A percentile compares a stretch with the other conserved stretches of the same genome.
Conservation (phyloP, 2,329 filamentous ascomycete species). For the Epichloe gansuensis region DNA sequence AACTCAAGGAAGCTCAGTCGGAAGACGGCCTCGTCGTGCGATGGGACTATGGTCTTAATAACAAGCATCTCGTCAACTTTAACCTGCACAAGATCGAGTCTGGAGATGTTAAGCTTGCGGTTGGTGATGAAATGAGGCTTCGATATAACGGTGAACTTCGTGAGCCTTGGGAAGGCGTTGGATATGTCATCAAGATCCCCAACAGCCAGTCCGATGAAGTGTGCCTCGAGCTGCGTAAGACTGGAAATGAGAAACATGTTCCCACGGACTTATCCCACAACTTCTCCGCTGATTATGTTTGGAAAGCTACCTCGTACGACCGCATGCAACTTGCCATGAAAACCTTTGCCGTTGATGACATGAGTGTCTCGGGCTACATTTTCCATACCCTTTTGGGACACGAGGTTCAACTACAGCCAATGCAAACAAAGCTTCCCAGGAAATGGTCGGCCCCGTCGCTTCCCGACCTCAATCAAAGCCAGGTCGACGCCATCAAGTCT, state of each 20-base stretch:
- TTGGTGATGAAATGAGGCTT: conserved; percentile 95
- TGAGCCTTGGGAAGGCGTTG: conserved; percentile 89
- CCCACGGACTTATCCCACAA: conserved; percentile 95
- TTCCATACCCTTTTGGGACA: conserved; percentile 95
- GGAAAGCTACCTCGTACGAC: conserved; percentile 98
- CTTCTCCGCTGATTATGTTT: conserved; percentile 97
- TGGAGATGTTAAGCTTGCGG: conserved; percentile 92
- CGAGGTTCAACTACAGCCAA: conserved; percentile 83
- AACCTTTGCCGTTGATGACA: conserved; percentile 93
- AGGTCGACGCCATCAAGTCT: conserved; percentile 91
- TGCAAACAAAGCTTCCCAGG: conserved; percentile 91
- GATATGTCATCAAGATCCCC: conserved; percentile 98
- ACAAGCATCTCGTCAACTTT: conserved; percentile 93
- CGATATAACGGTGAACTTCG: conserved; percentile 93
- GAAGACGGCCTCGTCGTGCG: conserved; percentile 90
- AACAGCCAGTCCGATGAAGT: conserved; percentile 99
- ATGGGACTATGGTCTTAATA: conserved; percentile 92
- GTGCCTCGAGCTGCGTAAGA: conserved; percentile 83
- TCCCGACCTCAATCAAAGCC: conserved; percentile 87
- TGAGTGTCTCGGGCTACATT: conserved; percentile 97
- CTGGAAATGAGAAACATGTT: conserved; percentile 89
- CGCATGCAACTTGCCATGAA: conserved; percentile 99
- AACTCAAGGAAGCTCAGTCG: conserved; percentile 94
- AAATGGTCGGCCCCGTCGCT: conserved; percentile 93
- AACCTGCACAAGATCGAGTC: conserved; percentile 93